Conservation (phyloP, 192 early-diverging fungal genomes). For the Podila epigama region DNA sequence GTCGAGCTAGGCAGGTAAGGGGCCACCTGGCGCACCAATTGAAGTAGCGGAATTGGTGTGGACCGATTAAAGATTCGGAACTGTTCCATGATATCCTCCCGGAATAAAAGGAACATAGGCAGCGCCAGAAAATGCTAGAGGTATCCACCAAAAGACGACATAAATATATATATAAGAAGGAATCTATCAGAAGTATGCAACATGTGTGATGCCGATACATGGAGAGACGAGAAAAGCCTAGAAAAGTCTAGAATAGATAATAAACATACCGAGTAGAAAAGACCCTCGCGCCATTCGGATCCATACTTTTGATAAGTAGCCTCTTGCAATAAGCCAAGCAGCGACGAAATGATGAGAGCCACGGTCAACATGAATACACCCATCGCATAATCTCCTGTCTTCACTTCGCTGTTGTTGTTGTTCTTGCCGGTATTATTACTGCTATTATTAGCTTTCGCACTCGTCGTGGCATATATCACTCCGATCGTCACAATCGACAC, state of each 20-base stretch:
- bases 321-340: slow-evolving; percentile 88
- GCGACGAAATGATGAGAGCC: slow-evolving; percentile 78
- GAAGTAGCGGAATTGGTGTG: slow-evolving; percentile 35
- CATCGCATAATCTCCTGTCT: slow-evolving; percentile 59
- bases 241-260: background rate
- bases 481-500: slow-evolving; percentile 82
- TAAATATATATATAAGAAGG: background rate
- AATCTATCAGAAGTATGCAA: background rate
- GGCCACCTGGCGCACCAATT: slow-evolving; percentile 29
- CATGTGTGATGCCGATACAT: too few relatives aligned
- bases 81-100: slow-evolving; percentile 69
- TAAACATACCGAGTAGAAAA: slow-evolving; percentile 79
- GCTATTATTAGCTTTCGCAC: slow-evolving; percentile 42
- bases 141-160: background rate
- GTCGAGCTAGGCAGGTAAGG: slow-evolving; percentile 24
- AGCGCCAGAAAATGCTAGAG: slow-evolving; percentile 77
- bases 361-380: slow-evolving; percentile 75
- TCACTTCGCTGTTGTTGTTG: background rate
- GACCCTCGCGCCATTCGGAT: slow-evolving; percentile 85
- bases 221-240: background rate
- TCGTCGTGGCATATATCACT: slow-evolving; percentile 74
- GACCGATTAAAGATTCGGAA: slow-evolving; percentile 65
- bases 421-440: slow-evolving; percentile 7
- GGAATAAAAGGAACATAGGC: slow-evolving; percentile 82
- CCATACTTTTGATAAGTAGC: slow-evolving; percentile 78